Base-by-base conservation (phyloP, 805 yeast genomes). In the Yarrowia osloensis region DNA sequence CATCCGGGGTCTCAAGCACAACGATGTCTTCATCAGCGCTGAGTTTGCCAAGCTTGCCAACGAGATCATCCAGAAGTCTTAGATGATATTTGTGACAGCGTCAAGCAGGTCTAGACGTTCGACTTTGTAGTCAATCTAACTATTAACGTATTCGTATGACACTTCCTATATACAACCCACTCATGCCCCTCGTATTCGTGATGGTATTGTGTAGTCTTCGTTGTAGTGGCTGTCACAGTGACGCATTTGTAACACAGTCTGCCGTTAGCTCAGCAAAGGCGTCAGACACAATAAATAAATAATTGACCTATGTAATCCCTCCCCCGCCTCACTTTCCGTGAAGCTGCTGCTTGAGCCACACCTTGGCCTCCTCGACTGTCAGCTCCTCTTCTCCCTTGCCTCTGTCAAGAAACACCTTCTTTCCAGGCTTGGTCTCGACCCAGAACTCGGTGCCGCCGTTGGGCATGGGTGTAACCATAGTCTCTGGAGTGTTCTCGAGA, bases 1-100 rank as follows among this genome's bases (percentile, higher is more conserved):
- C 12, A 55, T 72, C 22, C 66, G 74, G 17, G 67, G 76, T 28
- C 84, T 76, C 1, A 63, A 70, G 44, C 96, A 90, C 70, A 88
- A 90, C 73, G 85, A 88, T 54, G 90, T 88, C 24, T 88, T 84
- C 73, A 73, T 76, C 35, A 76, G 79, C 67, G 57, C 69, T n/a
- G 74, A 77, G 37, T 75, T 87, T 21, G 81, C 82, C 4, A 70
- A 73, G 21, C 65, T 69, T 33, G 70, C 68, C 28, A 33, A 40
- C 31, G 67, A 44, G 13, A 29, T 57, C 28, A 13, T 57, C 37
- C 49, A 54, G 61, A 24, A 54, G 61, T 22, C 44, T 52, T 52
- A 40, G 46, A 21, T 40, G 46, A 12, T 8, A 35, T 13, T 35
- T 21, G 42, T 37, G 35, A 31, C 35, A n/a, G 5, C 22, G 11